These are phyloP conservation scores for Fennellomyces sp. DNA, from an alignment of 371 early-diverging fungal species.

Conservation along the genomic window DNA sequence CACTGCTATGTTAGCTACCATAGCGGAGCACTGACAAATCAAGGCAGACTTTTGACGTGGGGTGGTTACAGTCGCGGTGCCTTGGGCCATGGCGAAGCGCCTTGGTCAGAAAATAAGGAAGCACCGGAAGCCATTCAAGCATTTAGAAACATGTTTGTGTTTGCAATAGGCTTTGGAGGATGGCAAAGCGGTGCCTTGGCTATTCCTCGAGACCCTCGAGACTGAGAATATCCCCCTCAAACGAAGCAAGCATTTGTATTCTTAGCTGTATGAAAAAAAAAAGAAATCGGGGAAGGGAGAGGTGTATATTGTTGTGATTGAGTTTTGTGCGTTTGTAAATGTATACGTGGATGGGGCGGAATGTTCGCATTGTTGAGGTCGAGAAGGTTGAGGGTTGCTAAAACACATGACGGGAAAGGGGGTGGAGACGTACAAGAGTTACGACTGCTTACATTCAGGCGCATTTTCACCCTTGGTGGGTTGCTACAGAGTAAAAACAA, in stretches of 20 bases:
- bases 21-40: slow-evolving; percentile 43
- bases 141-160: slow-evolving; percentile 17
- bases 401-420: background rate
- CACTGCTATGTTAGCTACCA: slow-evolving; percentile 35
- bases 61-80: slow-evolving; percentile 40
- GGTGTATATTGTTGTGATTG: too few relatives aligned
- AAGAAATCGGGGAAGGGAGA: background rate
- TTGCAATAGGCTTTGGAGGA: slow-evolving; percentile 31
- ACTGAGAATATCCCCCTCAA: background rate
- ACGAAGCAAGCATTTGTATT: too few relatives aligned
- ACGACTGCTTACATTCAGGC: slow-evolving; percentile 68
- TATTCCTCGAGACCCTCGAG: slow-evolving; percentile 13
- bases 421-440: slow-evolving; percentile 7
- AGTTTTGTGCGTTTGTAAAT: too few relatives aligned
- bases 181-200: slow-evolving; percentile 28
- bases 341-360: too few relatives aligned
- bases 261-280: background rate
- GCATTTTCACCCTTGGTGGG: slow-evolving; percentile 52
- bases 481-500: slow-evolving; percentile 1
- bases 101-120: background rate
- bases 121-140: slow-evolving; percentile 7
- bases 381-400: background rate
- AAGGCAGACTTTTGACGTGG: slow-evolving; percentile 46
- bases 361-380: background rate
- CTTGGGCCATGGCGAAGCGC: slow-evolving; percentile 35